Base-by-base conservation (phyloP, 1,139 yeast genomes). In the Candida smagusa region DNA sequence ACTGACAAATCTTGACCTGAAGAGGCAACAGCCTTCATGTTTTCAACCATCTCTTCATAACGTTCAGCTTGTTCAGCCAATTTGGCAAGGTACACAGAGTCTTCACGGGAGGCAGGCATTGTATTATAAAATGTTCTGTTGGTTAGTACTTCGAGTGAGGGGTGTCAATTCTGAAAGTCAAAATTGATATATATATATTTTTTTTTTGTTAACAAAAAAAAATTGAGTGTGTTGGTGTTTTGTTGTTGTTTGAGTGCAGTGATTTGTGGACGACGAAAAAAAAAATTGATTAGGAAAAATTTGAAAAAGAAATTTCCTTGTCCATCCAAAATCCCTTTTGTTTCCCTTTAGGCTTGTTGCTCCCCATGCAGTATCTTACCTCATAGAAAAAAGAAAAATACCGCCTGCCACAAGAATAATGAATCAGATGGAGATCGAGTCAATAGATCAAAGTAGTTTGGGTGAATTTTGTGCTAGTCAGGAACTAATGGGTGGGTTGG, bases 51-150 rank as follows among this genome's bases (percentile, higher is more conserved):
- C 74, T 94, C 98, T 74, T 92, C 98, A 67, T 92, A 92, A 72
- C 98, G 95, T 76, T 92, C 98, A 59, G 98, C 97, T 77, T 92
- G 97, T 74, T 92, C 98, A 58, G 97, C 97, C 69, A 92, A 86
- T 72, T 92, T 92, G 69, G 98, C 97, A 67, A 92, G 84, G 72
- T 90, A 92, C 59, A 92, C 97, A 57, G 96, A 87, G 76, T 90
- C 96, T 81, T 92, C 98, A 76, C 97, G 96, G 61, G 90, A 77
- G 64, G 84, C 73, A 55, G 94, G 76, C 92, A 84, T 84, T 64
- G 42, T 37, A 23, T 21, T 31, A 22, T 22, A 21, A 19, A 9
- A 16, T 30, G 9, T 13, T 24, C 8, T 9, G 28, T 30, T 30
- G 24, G 38, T 36, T 36, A 36, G 39, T 36, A 36, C 33, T 29